Conservation (phyloP, 345 rosid species). For the Acer yangbiense region DNA sequence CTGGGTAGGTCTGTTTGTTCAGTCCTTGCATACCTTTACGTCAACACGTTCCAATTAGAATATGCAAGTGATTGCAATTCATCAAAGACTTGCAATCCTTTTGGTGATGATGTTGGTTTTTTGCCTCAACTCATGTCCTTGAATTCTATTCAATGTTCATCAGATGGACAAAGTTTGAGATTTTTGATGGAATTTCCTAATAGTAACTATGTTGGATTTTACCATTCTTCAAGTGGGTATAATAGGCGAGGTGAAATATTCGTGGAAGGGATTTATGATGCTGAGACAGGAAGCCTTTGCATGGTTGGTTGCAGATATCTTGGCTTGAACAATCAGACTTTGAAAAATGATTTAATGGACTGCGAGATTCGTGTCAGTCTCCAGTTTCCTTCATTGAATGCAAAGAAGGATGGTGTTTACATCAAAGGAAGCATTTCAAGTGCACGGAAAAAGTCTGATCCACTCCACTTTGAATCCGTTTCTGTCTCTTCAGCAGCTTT, state of each 20-base stretch:
- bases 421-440: constrained; percentile 48
- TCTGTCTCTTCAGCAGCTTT: constrained; percentile 24
- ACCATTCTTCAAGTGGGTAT: background rate
- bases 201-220: too few relatives aligned
- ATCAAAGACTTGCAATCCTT: too few relatives aligned
- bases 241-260: background rate
- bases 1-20: constrained; percentile 23
- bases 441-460: constrained; percentile 32
- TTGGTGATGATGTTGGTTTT: too few relatives aligned
- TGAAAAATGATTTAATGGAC: constrained; percentile 27
- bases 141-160: too few relatives aligned
- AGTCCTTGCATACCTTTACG: background rate
- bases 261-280: constrained; percentile 49
- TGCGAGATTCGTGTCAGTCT: constrained; percentile 39
- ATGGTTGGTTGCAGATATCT: constrained; percentile 53
- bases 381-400: constrained; percentile 45
- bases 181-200: too few relatives aligned
- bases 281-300: constrained; percentile 43
- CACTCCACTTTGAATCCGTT: constrained; percentile 34
- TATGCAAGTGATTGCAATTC: too few relatives aligned
- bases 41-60: constrained; percentile 15
- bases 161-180: too few relatives aligned
- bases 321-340: background rate
- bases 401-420: constrained; percentile 19
- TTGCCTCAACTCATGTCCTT: too few relatives aligned